A percentile compares a stretch with the other conserved stretches of the same genome.
Conservation (phyloP, 192 early-diverging fungal genomes). For the Backusella mclennaniae region DNA sequence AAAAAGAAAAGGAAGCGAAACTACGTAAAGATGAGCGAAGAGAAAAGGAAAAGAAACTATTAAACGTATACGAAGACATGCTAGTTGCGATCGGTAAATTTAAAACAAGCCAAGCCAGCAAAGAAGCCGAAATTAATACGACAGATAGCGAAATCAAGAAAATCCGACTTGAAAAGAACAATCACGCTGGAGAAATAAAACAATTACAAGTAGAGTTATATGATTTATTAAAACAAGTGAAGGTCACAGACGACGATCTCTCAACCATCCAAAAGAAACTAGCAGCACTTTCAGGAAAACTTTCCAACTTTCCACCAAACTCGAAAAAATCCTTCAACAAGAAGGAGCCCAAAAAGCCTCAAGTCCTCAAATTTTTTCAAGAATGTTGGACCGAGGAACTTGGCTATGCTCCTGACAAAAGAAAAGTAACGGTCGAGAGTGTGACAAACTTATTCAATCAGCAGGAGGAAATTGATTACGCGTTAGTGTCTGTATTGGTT, state of each 20-base stretch:
- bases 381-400: background rate
- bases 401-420: background rate
- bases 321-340: constrained; percentile 6
- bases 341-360: background rate
- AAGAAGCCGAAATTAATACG: background rate
- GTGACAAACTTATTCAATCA: background rate
- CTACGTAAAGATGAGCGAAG: too few species aligned
- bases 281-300: background rate
- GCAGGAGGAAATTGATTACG: background rate
- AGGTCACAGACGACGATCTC: constrained; percentile 12
- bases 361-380: background rate
- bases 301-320: constrained; percentile 9
- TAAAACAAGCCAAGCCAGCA: background rate
- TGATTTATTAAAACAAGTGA: background rate
- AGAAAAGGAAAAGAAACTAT: background rate
- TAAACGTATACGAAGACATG: background rate
- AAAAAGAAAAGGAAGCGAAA: too few species aligned
- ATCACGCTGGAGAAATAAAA: background rate
- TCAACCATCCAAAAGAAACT: constrained; percentile 6
- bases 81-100: background rate
- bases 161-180: background rate
- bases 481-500: background rate
- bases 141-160: background rate
- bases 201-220: background rate
- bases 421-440: background rate